Evolutionary conservation across 805 yeast genomes (phyloP).

Genomic region (Kuraishia piskuri): DNA sequence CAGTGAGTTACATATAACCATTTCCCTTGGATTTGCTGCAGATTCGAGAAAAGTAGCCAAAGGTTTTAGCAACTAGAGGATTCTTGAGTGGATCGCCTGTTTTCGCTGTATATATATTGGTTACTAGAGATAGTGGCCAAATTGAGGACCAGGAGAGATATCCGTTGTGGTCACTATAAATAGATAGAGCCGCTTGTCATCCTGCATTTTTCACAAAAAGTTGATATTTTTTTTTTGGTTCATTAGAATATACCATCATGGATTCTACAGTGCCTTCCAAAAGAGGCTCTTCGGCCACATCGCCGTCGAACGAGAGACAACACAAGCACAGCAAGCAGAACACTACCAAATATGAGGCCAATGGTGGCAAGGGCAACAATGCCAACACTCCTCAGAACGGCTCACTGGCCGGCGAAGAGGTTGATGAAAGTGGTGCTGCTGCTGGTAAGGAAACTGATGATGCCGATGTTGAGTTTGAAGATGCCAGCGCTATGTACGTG

Average conservation of each 20-base stretch:
- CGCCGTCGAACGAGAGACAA: neutral
- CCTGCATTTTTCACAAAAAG: neutral
- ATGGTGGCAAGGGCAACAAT: neutral
- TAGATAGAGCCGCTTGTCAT: neutral
- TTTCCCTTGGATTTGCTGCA: neutral
- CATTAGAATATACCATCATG: neutral
- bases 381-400: neutral
- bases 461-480: slow-evolving; percentile 6
- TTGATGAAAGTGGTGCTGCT: neutral
- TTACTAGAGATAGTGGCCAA: neutral
- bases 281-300: slow-evolving; percentile 3
- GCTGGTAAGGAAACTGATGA: slow-evolving; percentile 1
- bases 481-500: slow-evolving; percentile 1
- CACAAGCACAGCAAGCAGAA: neutral
- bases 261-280: slow-evolving; percentile 4
- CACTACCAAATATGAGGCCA: neutral
- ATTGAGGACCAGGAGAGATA: neutral
- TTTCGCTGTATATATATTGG: neutral
- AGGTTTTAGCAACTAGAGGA: too few relatives aligned
- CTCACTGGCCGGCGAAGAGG: neutral
- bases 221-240: too few relatives aligned
- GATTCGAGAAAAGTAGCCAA: neutral
- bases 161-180: neutral
- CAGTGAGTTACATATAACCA: neutral
- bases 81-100: neutral